A percentile compares a stretch with the other conserved stretches of the same genome.
phyloP scores from a whole-genome alignment of 805 yeast species.

The Wickerhamomyces bisporus region DNA sequence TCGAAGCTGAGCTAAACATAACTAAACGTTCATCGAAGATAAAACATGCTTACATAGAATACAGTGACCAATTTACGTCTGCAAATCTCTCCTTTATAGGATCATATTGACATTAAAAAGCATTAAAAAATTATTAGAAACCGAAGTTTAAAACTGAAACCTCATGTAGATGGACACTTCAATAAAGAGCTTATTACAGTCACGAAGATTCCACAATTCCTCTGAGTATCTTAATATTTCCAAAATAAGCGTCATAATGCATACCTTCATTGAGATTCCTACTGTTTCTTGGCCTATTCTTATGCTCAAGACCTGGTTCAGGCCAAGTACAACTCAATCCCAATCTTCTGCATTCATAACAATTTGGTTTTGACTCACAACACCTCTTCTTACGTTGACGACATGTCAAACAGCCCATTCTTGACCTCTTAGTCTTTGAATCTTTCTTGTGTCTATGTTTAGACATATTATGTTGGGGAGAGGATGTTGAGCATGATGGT shows the following conservation, averaged over 20 bases:
- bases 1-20: no score
- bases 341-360: slow-evolving; percentile 64
- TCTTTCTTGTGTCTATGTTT: neutral
- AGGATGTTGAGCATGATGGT: slow-evolving; percentile 1
- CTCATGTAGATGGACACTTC: no score
- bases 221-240: slow-evolving; percentile 55
- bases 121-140: no score
- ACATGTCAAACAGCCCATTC: slow-evolving; percentile 77
- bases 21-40: no score
- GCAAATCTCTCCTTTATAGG: no score
- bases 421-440: slow-evolving; percentile 38
- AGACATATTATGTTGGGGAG: slow-evolving; percentile 4
- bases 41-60: no score
- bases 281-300: slow-evolving; percentile 46
- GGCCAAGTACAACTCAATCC: slow-evolving; percentile 71
- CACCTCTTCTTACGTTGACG: slow-evolving; percentile 74
- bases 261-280: slow-evolving; percentile 42
- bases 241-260: slow-evolving; percentile 49
- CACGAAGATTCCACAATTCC: slow-evolving; percentile 47
- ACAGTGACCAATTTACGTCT: no score
- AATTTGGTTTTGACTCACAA: slow-evolving; percentile 63
- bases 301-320: slow-evolving; percentile 45
- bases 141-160: no score
- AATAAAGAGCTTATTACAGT: no score
- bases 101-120: no score